Percentiles rank a stretch among this genome's conserved stretches.
phyloP scores from a whole-genome alignment of 768 basidiomycete genomes.

The Leccinum imitatum region DNA sequence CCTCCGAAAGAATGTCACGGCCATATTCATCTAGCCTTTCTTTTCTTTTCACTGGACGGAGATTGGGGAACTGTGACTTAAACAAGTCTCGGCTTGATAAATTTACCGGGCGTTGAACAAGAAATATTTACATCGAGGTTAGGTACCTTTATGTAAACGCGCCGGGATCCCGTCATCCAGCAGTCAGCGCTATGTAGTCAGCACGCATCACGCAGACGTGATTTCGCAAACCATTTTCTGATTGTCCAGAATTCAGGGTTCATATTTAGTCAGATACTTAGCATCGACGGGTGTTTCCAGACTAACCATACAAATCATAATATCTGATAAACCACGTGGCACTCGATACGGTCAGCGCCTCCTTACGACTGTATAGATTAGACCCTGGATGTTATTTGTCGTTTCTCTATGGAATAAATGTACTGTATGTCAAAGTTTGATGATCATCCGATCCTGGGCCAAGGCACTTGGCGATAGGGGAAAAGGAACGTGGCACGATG shows the following conservation, averaged over 20 bases:
- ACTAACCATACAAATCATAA: background rate
- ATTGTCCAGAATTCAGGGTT: conserved; percentile 1
- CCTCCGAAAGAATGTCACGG: background rate
- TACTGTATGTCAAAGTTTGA: background rate
- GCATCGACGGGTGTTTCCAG: background rate
- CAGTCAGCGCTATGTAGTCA: too few species aligned
- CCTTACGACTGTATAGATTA: too few species aligned
- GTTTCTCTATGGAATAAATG: background rate
- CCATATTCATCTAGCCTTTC: background rate
- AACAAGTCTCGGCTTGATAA: background rate
- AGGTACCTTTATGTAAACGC: background rate
- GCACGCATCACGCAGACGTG: background rate
- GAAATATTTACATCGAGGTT: background rate
- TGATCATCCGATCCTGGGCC: conserved; percentile 10
- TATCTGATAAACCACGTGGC: background rate
- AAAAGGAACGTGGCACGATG: background rate
- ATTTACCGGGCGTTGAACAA: background rate
- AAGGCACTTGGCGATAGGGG: background rate
- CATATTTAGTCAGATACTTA: conserved; percentile 4
- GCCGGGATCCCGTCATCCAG: background rate
- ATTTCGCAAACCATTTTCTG: background rate
- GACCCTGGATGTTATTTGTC: background rate
- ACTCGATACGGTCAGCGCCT: background rate
- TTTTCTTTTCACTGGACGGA: background rate
- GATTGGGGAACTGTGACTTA: background rate